Evolutionary conservation across 768 basidiomycete species (phyloP).

Genomic region (Suillus placidus): DNA sequence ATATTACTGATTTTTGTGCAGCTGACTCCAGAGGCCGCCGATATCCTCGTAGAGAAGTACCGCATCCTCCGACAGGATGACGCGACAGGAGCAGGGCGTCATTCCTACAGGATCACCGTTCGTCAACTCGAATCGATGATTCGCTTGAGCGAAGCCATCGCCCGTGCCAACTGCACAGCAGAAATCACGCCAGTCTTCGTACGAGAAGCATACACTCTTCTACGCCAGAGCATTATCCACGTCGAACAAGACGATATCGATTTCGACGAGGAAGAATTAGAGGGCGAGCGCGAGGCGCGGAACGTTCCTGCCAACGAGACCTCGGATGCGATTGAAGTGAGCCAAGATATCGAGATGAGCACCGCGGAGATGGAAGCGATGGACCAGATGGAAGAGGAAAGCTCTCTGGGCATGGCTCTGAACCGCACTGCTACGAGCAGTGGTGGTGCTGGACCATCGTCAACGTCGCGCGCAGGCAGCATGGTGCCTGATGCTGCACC

Average conservation of each 20-base stretch:
- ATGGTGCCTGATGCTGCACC: constrained; percentile 32
- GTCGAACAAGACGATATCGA: constrained; percentile 99
- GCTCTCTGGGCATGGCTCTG: constrained; percentile 43
- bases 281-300: constrained; percentile 50
- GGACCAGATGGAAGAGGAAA: constrained; percentile 51
- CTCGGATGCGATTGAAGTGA: constrained; percentile 49
- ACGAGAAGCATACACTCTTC: constrained; percentile 90
- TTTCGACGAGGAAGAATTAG: constrained; percentile 88
- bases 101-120: constrained; percentile 97
- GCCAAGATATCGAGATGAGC: constrained; percentile 66
- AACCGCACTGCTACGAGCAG: constrained; percentile 40
- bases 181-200: constrained; percentile 97
- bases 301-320: constrained; percentile 37
- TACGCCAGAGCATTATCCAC: constrained; percentile 97
- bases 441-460: constrained; percentile 34
- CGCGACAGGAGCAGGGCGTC: constrained; percentile 80
- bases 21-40: constrained; percentile 92
- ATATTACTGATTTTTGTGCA: constrained; percentile 35
- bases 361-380: constrained; percentile 59
- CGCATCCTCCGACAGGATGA: constrained; percentile 91
- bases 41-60: constrained; percentile 95
- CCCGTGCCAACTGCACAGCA: constrained; percentile 93
- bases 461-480: constrained; percentile 35
- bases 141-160: constrained; percentile 95
- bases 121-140: constrained; percentile 99